Base-by-base conservation (phyloP, 1,139 yeast genomes). In the Sugiyamaella pinicola region DNA sequence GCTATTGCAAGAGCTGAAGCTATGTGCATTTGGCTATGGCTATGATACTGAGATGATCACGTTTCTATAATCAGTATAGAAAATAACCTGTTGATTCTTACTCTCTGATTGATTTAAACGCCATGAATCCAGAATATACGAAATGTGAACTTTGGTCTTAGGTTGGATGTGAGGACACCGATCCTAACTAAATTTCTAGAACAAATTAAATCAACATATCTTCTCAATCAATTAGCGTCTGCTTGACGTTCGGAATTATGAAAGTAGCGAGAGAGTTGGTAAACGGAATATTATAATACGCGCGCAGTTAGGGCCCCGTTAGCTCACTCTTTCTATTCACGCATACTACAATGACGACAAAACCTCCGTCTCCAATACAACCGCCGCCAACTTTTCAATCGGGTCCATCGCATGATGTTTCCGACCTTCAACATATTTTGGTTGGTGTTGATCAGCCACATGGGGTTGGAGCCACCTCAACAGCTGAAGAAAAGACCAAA, bases 381-480 rank as follows among this genome's bases (percentile, higher is more conserved):
- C n/a, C 37, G 4, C 38, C 43, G 13, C 40, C 49, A 8, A 22
- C 49, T 8, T 46, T 46, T 24, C 43, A 46, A 34, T 39, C 49
- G 7, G 49, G 44, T 8, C 43, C 49, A 8, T 46, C 49, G n/a
- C 51, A 47, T 22, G 46, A 47, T 47, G 29, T 47, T 31, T 29
- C 40, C 3, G 39, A 13, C n/a, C 46, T 47, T 10, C 46, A 39
- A 38, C 21, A 47, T 8, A 46, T 33, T 17, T 12, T 47, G 13
- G 40, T 31, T n/a, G 51, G 51, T 4, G 33, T 47, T 13, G 29
- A 18, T 2, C 48, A 45, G 24, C 48, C 48, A n/a, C 42, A 35
- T 26, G 47, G 21, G 3, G n/a, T 9, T 19, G 26, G 19, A 9
- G 41, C 35, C 37, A 21, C 35, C 29, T 8, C 13, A 22, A 39